phyloP scores from a whole-genome alignment of 2,329 filamentous ascomycete species.

The Pezicula carpinea region DNA sequence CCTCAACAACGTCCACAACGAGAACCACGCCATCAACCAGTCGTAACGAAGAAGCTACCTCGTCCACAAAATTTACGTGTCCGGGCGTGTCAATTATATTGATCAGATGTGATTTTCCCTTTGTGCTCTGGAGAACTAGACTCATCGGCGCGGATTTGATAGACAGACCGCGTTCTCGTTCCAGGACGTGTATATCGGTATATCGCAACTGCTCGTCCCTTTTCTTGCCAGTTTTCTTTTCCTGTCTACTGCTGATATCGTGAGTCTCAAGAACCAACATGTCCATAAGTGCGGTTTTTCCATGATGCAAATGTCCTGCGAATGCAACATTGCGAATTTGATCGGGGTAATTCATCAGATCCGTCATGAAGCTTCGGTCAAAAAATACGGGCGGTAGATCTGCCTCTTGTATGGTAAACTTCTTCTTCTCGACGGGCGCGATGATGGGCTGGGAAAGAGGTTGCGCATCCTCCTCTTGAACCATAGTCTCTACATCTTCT shows the following conservation, averaged over 20 bases:
- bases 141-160: constrained; percentile 95
- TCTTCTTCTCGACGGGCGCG: constrained; percentile 88
- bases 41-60: constrained; percentile 83
- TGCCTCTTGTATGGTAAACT: constrained; percentile 89
- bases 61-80: constrained; percentile 97
- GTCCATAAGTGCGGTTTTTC: constrained; percentile 97
- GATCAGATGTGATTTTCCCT: constrained; percentile 90
- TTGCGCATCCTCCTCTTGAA: constrained; percentile 96
- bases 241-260: constrained; percentile 72
- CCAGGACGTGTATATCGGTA: constrained; percentile 85
- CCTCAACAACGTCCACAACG: constrained; percentile 93
- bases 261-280: constrained; percentile 97
- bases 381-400: constrained; percentile 87
- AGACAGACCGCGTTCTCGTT: constrained; percentile 84
- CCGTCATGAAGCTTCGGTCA: constrained; percentile 87
- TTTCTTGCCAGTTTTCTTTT: constrained; percentile 75
- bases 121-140: constrained; percentile 79
- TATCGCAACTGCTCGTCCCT: constrained; percentile 89
- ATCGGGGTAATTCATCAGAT: constrained; percentile 92
- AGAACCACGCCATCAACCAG: constrained; percentile 89
- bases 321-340: constrained; percentile 91
- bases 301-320: constrained; percentile 91
- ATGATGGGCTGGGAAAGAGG: constrained; percentile 90
- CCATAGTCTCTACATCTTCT: constrained; percentile 86
- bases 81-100: constrained; percentile 96